A percentile compares a stretch with the other conserved stretches of the same genome.
phyloP scores from a whole-genome alignment of 352 stramenopile genomes.

The Pythium pyrilobum region DNA sequence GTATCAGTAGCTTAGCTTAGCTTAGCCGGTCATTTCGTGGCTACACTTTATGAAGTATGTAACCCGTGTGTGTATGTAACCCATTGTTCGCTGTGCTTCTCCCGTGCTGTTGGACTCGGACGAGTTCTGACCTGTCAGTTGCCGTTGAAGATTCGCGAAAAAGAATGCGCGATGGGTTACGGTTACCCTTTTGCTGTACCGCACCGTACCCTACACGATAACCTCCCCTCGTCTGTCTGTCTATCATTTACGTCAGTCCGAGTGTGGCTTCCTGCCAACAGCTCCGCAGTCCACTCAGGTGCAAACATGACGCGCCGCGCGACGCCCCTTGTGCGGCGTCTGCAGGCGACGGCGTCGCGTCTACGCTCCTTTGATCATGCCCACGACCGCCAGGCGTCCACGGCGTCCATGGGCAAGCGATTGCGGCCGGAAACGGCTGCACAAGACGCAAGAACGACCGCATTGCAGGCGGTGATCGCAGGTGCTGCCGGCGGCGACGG shows the following conservation, averaged over 20 bases:
- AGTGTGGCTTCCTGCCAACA: conserved; percentile 5
- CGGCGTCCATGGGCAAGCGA: conserved; percentile 6
- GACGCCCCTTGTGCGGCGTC: conserved; percentile 2
- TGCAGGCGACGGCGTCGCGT: conserved; percentile 3
- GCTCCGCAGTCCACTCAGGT: background rate
- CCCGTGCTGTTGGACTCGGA: too few relatives aligned
- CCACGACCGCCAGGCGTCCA: background rate
- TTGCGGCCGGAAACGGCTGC: background rate
- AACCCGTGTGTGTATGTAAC: background rate
- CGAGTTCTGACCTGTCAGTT: too few relatives aligned
- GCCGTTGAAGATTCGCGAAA: too few relatives aligned
- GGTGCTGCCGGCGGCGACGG: background rate
- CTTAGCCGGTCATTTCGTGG: too few relatives aligned
- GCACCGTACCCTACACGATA: too few relatives aligned
- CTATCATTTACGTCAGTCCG: conserved; percentile 7
- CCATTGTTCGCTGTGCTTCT: background rate
- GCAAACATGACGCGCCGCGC: conserved; percentile 13
- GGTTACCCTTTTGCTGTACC: too few relatives aligned
- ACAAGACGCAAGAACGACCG: background rate
- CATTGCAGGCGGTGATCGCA: background rate
- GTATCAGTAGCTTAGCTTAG: conserved; percentile 12
- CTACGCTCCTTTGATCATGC: background rate
- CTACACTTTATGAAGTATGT: background rate
- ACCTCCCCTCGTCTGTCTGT: conserved; percentile 9
- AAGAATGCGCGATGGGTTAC: too few relatives aligned